Evolutionary conservation across 768 basidiomycete species (phyloP), one percentile per base, ranked within the genome.

Genomic region (Daedaleopsis sinensis): DNA sequence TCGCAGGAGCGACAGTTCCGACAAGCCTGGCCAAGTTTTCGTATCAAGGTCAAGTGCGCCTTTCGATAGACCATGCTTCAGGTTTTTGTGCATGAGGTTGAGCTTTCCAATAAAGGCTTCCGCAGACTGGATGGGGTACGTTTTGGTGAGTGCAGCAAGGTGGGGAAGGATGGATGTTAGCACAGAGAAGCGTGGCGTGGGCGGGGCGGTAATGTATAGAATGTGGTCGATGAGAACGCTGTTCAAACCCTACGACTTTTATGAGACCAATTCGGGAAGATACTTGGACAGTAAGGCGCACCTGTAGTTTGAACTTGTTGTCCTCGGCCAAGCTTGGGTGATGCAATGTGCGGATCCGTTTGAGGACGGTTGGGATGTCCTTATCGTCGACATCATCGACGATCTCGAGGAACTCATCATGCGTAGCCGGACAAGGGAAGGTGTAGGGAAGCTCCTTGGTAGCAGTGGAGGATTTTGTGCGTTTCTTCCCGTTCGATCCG

Each of bases 271-370:
- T 46, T 35, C 24, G 32, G 9, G 48, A 37, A n/a, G 38, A 53
- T 43, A 60, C 35, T 19, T 18, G 44, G 43, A 23, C 48, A 15
- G n/a, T 18, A 58, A 52, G n/a, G 72, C 81, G 53, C 64, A 93
- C 96, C 85, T 96, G 93, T 21, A 98, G 79, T 76, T 92, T 97
- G 71, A 84, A 82, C 70, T 95, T 97, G 78, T 99, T 98, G 19
- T 92, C 94, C 19, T 89, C 85, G 1, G 85, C 88, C n/a, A 98
- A 79, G 70, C 93, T 96, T 1, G 96, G 91, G 70, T 99, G 97
- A 70, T 97, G 88, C 9, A 98, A 76, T 0, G 93, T 83, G 12
- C 96, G 85, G 49, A 98, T 95, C 47, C 97, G 90, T 69, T 98
- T 90, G 38, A 98, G 80, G 1, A 98, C 93, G 0, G 80, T 87